Percentiles rank a stretch among this genome's conserved stretches.
Evolutionary conservation across 108 stramenopile species (phyloP).

Genomic region (Licmophora abbreviata): DNA sequence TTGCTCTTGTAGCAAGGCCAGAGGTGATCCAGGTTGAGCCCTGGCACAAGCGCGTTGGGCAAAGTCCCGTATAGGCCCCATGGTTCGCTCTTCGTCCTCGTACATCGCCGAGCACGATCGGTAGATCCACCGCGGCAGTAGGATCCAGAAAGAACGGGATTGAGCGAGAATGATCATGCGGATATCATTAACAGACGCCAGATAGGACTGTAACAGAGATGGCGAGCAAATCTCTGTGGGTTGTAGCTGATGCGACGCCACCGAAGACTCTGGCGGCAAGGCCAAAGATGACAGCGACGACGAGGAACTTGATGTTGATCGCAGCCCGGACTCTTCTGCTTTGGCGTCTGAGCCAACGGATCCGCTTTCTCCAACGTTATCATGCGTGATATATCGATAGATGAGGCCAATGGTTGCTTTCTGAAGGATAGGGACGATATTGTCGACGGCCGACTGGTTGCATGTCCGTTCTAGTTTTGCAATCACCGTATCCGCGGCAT

Average conservation of each 20-base stretch:
- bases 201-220: slow-evolving; percentile 47
- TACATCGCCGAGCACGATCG: slow-evolving; percentile 68
- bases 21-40: slow-evolving; percentile 55
- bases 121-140: slow-evolving; percentile 82
- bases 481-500: slow-evolving; percentile 37
- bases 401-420: slow-evolving; percentile 68
- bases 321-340: not conserved
- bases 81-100: slow-evolving; percentile 64
- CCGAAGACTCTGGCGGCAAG: not conserved
- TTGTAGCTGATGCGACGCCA: slow-evolving; percentile 5
- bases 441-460: slow-evolving; percentile 9
- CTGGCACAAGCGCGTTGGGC: slow-evolving; percentile 51
- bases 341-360: not conserved
- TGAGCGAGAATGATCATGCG: slow-evolving; percentile 89
- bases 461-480: not conserved
- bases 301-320: slow-evolving; percentile 1
- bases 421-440: slow-evolving; percentile 73
- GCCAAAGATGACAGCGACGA: slow-evolving; percentile 5
- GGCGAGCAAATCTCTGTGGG: slow-evolving; percentile 5
- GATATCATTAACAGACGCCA: slow-evolving; percentile 77
- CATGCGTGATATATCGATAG: slow-evolving; percentile 71
- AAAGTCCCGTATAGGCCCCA: slow-evolving; percentile 75
- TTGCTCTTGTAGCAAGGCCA: slow-evolving; percentile 28
- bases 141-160: slow-evolving; percentile 85
- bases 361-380: not conserved